Percentiles rank a stretch among this genome's conserved stretches.
phyloP scores from a whole-genome alignment of 306 rosid genomes.

The Fagus crenata region DNA sequence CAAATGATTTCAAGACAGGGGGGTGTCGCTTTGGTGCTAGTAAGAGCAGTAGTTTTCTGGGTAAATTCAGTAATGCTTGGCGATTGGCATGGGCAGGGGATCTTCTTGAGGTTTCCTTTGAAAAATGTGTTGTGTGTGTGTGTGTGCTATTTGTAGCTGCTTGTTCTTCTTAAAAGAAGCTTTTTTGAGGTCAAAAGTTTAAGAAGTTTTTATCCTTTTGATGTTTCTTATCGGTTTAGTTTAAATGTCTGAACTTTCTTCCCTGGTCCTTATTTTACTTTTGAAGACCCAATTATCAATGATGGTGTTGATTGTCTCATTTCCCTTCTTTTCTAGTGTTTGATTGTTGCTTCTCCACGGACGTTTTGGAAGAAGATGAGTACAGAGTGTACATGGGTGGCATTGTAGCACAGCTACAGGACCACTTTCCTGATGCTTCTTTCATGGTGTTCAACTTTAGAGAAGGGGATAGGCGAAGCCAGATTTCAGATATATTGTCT shows the following conservation, averaged over 20 bases:
- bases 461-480: constrained; percentile 82
- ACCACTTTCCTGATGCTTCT: constrained; percentile 89
- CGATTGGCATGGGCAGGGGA: not conserved
- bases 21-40: not conserved
- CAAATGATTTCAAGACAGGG: not conserved
- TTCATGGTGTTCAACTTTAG: constrained; percentile 94
- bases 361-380: constrained; percentile 83
- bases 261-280: not conserved
- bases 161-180: not conserved
- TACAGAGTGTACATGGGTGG: constrained; percentile 83
- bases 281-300: not conserved
- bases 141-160: not conserved
- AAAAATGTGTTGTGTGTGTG: not conserved
- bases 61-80: not conserved
- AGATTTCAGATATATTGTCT: constrained; percentile 74
- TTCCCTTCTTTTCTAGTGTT: constrained; percentile 57
- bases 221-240: not conserved
- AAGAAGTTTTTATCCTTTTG: not conserved
- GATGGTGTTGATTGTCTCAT: constrained; percentile 7
- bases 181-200: not conserved
- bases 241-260: not conserved
- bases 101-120: not conserved
- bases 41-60: not conserved
- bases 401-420: constrained; percentile 87
- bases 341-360: constrained; percentile 96